Evolutionary conservation across 768 basidiomycete genomes (phyloP).

Genomic region (Zangia roseola): DNA sequence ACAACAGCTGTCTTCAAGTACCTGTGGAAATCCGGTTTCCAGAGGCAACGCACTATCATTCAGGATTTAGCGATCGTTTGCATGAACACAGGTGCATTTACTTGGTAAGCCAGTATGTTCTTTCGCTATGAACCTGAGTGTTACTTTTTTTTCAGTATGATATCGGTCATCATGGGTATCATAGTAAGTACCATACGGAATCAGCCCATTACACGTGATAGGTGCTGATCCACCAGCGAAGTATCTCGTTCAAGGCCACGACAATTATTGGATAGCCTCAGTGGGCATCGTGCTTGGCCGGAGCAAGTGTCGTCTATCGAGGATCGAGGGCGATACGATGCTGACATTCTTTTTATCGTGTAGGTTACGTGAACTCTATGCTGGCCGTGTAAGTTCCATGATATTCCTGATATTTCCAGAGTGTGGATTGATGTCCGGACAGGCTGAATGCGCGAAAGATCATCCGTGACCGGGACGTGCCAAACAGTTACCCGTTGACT

Average conservation of each 20-base stretch:
- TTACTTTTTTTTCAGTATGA: background rate
- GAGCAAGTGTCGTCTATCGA: background rate
- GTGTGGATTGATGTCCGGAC: background rate
- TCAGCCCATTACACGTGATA: too few relatives aligned
- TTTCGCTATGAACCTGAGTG: background rate
- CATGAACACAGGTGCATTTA: constrained; percentile 11
- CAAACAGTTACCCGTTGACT: background rate
- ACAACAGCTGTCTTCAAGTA: constrained; percentile 9
- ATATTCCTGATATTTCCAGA: background rate
- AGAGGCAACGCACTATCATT: constrained; percentile 4
- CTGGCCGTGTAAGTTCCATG: constrained; percentile 9
- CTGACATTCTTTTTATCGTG: background rate
- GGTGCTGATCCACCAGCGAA: background rate
- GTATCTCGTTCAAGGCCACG: constrained; percentile 1
- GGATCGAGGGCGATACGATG: background rate
- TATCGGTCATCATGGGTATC: background rate
- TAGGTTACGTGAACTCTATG: constrained; percentile 18
- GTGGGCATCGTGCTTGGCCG: constrained; percentile 3
- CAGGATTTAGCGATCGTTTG: constrained; percentile 13
- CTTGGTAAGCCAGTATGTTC: constrained; percentile 1
- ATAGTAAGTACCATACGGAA: constrained; percentile 6
- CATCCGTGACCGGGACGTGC: constrained; percentile 6
- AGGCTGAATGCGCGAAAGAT: constrained; percentile 12
- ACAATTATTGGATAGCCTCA: background rate
- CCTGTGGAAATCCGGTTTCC: constrained; percentile 18